phyloP scores from a whole-genome alignment of 176 grass and related monocot species.

The Sorghum bicolor region Sorghum_bicolor_NCBIv3 NC_012879.2:91001-91500 shows the following conservation, averaged over 20 bases:
- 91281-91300: slow-evolving; percentile 21
- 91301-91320: slow-evolving; percentile 10
- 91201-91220: slow-evolving; percentile 61
- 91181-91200: slow-evolving; percentile 51
- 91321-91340: slow-evolving; percentile 40
- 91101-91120: not conserved
- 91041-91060: not conserved
- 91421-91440: slow-evolving; percentile 24
- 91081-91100: slow-evolving; percentile 14
- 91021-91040: not conserved
- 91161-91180: slow-evolving; percentile 20
- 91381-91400: not conserved
- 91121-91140: not conserved
- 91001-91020: not conserved
- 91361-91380: not conserved
- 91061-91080: slow-evolving; percentile 49
- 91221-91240: slow-evolving; percentile 40
- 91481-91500: not conserved
- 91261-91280: slow-evolving; percentile 29
- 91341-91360: slow-evolving; percentile 32
- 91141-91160: not conserved
- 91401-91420: not conserved
- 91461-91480: slow-evolving; percentile 35
- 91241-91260: slow-evolving; percentile 41
- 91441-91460: slow-evolving; percentile 65